A percentile compares a stretch with the other conserved stretches of the same genome.
Conservation (phyloP, 176 grass and related monocot species). For the Ampelocalamus luodianensis region DNA sequence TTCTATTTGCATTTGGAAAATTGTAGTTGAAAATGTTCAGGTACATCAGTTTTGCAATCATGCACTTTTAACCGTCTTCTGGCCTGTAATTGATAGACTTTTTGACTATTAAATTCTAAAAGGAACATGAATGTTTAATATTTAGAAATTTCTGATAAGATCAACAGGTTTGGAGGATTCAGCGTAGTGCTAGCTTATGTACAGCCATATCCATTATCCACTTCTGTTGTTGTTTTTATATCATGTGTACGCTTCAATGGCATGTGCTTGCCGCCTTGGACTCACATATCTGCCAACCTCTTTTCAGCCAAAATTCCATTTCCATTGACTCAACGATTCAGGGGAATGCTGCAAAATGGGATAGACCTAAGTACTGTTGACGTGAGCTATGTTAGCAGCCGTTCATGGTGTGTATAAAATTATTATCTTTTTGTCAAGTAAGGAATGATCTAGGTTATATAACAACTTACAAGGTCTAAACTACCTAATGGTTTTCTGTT, state of each 20-base stretch:
- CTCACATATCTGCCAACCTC: constrained; percentile 29
- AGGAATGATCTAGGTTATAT: constrained; percentile 26
- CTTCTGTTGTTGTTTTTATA: constrained; percentile 21
- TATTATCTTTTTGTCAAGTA: constrained; percentile 4
- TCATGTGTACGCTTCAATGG: not conserved
- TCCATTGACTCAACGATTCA: constrained; percentile 92
- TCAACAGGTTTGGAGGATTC: not conserved
- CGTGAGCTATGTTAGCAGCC: constrained; percentile 99
- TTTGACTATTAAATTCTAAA: constrained; percentile 24
- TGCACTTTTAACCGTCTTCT: not conserved
- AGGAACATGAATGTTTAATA: not conserved
- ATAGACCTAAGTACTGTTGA: constrained; percentile 98
- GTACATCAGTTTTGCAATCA: not conserved
- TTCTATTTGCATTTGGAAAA: not conserved
- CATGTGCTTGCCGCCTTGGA: not conserved
- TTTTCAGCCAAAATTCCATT: constrained; percentile 93
- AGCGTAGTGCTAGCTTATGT: not conserved
- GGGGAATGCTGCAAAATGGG: constrained; percentile 97
- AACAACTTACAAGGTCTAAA: not conserved
- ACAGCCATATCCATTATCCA: not conserved
- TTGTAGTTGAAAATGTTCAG: not conserved
- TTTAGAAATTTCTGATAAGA: constrained; percentile 4
- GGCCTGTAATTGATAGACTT: not conserved
- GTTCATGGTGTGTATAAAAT: constrained; percentile 73
- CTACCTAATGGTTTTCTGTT: constrained; percentile 35